Evolutionary conservation across 495 filamentous ascomycete genomes (phyloP).

Genomic region (Pyrenula massariospora): DNA sequence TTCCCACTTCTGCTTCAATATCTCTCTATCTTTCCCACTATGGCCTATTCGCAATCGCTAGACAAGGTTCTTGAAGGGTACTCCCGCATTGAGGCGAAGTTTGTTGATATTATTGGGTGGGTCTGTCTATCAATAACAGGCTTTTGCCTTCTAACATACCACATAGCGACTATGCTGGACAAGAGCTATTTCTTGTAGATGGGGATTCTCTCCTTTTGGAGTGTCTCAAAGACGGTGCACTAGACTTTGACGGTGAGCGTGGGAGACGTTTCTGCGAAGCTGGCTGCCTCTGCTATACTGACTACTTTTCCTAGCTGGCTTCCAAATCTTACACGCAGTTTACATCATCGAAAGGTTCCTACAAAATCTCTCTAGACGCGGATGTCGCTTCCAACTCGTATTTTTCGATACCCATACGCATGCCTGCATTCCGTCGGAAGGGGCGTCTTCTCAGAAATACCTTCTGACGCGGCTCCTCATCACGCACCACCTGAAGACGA

Average conservation of each 20-base stretch:
- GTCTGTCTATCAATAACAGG: too few relatives aligned
- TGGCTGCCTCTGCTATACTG: constrained; percentile 3
- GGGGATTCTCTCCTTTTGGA: constrained; percentile 59
- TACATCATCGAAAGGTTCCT: constrained; percentile 58
- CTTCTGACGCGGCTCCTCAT: constrained; percentile 48
- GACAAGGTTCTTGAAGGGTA: too few relatives aligned
- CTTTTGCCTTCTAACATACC: too few relatives aligned
- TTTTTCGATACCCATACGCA: constrained; percentile 42
- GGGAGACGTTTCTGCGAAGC: too few relatives aligned
- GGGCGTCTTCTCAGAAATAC: constrained; percentile 28
- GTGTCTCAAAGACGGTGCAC: constrained; percentile 41
- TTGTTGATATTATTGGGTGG: too few relatives aligned
- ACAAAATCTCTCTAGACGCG: constrained; percentile 40
- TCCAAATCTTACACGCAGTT: constrained; percentile 60
- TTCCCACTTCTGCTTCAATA: too few relatives aligned
- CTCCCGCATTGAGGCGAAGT: too few relatives aligned
- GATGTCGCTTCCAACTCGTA: constrained; percentile 56
- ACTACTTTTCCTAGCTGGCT: constrained; percentile 30
- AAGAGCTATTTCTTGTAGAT: constrained; percentile 60
- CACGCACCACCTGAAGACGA: constrained; percentile 46
- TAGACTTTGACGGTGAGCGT: too few relatives aligned
- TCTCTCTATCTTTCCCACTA: too few relatives aligned
- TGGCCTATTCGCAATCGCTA: too few relatives aligned
- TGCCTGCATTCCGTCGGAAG: constrained; percentile 6
- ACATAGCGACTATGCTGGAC: constrained; percentile 65